These are phyloP conservation scores for Debaryomyces psychrophilus DNA, from an alignment of 1,139 yeast species.

Conservation along the genomic window DNA sequence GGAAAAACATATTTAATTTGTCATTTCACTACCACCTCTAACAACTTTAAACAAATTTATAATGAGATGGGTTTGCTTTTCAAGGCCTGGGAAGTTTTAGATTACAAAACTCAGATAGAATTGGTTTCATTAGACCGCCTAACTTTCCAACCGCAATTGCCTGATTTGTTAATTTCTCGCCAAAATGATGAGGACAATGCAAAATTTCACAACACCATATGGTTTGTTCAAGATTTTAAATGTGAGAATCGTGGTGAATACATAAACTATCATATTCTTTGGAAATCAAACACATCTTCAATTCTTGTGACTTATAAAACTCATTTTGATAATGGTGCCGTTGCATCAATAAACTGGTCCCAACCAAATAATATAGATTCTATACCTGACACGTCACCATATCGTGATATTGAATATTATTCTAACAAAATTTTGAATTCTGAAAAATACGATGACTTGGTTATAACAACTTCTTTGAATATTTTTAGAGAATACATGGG, in stretches of 20 bases:
- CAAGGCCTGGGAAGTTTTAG: constrained; percentile 28
- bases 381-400: constrained; percentile 17
- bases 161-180: constrained; percentile 19
- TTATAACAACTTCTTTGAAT: constrained; percentile 45
- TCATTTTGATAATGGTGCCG: constrained; percentile 22
- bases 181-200: constrained; percentile 14
- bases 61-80: constrained; percentile 28
- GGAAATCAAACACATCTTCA: constrained; percentile 68
- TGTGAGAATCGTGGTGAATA: constrained; percentile 30
- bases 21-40: constrained; percentile 17
- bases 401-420: constrained; percentile 41
- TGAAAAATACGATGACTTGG: constrained; percentile 46
- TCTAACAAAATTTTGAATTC: constrained; percentile 49
- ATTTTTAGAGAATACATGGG: constrained; percentile 34
- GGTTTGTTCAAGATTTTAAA: constrained; percentile 51
- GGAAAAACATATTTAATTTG: constrained; percentile 21
- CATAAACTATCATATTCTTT: constrained; percentile 41
- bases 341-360: constrained; percentile 23
- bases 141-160: constrained; percentile 30
- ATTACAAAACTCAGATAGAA: constrained; percentile 20
- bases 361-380: constrained; percentile 15
- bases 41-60: constrained; percentile 9
- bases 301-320: constrained; percentile 33
- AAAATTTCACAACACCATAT: constrained; percentile 33
- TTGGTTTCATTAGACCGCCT: constrained; percentile 31